phyloP scores from a whole-genome alignment of 495 filamentous ascomycete species.

The Hyaloscypha hepaticicola region DNA sequence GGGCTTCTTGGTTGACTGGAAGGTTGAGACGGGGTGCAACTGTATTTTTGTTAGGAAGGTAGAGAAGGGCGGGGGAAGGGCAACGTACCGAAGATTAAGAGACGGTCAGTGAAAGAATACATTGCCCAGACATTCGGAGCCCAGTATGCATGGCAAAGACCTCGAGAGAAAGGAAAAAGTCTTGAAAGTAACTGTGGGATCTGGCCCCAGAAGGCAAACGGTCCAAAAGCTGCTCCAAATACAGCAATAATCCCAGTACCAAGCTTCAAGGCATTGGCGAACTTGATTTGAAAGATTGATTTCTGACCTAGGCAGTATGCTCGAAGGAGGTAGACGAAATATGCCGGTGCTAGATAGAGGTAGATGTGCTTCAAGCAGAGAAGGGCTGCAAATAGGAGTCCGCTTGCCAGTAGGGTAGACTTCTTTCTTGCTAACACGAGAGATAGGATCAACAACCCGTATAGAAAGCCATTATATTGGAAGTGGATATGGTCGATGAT shows the following conservation, averaged over 20 bases:
- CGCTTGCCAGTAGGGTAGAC: constrained; percentile 74
- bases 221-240: constrained; percentile 85
- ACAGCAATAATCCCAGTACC: constrained; percentile 67
- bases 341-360: constrained; percentile 92
- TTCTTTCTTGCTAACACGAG: constrained; percentile 76
- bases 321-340: constrained; percentile 88
- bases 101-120: constrained; percentile 87
- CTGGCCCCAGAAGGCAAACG: constrained; percentile 82
- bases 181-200: constrained; percentile 82
- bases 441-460: constrained; percentile 83
- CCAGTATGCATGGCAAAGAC: constrained; percentile 97
- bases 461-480: constrained; percentile 97
- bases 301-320: constrained; percentile 82
- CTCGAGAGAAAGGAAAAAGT: constrained; percentile 91
- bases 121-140: constrained; percentile 96
- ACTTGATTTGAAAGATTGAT: constrained; percentile 72
- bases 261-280: constrained; percentile 79
- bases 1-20: constrained; percentile 65
- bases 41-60: constrained; percentile 28
- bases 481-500: constrained; percentile 99
- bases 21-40: constrained; percentile 81
- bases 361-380: constrained; percentile 98
- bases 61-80: neutral
- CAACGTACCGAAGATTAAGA: constrained; percentile 72
- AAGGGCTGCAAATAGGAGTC: constrained; percentile 77